Evolutionary conservation across 768 basidiomycete species (phyloP), one percentile per base, ranked within the genome.

Genomic region (Tylopilus cervinicoccineus): DNA sequence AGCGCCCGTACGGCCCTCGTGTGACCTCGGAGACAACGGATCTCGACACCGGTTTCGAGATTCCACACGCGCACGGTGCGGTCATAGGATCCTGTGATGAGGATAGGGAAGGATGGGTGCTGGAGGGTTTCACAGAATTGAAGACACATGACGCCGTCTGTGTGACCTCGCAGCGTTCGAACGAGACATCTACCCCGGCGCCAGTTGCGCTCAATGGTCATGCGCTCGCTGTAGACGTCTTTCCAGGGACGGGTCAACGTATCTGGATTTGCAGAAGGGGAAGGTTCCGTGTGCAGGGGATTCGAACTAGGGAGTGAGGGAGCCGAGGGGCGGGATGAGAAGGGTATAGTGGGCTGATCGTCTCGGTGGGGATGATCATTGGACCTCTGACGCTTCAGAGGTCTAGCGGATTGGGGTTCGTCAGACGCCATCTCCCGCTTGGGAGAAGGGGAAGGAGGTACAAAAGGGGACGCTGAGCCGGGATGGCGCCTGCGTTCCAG

Each of bases 71-170:
- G 83, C 5, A 85, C 83, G 4, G 93, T 96, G 58, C 89, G 84
- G 62, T 99, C 96, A 68, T 96, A 98, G 2, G 93, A 96, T 23
- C 96, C 96, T 2, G 96, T 95, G 74, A 99, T 93, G 45, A 99
- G 84, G 53, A 99, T 83, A 6, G 95, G 93, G 61, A 93, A 96
- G 8, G 82, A 74, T 8, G 91, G 88, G 64, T 92, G 85, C 2
- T 79, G 72, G 10, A 95, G 74, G 6, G 83, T 83, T 65, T 96
- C 95, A 63, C 77, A 84, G 65, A 93, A 94, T 62, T 99, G 96
- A 5, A 99, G 78, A 65, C 95, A 98, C 88, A 97, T 94, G 60
- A 99, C 83, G 52, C 93, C 91, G 60, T 98, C 91, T 7, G 90
- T 86, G 69, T 99, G 96, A 6, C 96, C 96, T 58, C 87, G 84